These are phyloP conservation scores for Setomelanomma holmii DNA, from an alignment of 2,329 filamentous ascomycete species.

Conservation along the genomic window DNA sequence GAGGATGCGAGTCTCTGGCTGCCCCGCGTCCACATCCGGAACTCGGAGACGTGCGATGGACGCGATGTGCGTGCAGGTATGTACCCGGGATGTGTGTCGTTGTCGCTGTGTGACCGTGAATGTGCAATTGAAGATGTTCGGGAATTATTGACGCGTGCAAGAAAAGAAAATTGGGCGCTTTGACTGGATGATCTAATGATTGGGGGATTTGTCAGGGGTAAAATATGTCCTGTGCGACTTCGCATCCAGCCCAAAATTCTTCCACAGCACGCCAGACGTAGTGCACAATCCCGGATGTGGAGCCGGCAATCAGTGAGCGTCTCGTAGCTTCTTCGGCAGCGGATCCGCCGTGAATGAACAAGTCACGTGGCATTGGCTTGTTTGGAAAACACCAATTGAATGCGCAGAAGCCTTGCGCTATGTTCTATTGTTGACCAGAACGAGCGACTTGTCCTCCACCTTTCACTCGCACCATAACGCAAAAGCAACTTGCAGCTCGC, in stretches of 20 bases:
- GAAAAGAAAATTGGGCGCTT: slow-evolving; percentile 5
- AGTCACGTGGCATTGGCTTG: background rate
- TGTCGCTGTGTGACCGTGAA: background rate
- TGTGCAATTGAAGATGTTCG: slow-evolving; percentile 1
- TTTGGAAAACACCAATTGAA: background rate
- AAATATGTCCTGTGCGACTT: background rate
- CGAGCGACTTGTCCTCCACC: background rate
- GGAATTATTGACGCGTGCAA: slow-evolving; percentile 4
- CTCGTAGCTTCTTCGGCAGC: background rate
- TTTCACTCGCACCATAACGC: background rate
- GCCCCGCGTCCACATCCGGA: slow-evolving; percentile 43
- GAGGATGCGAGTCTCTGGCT: slow-evolving; percentile 14
- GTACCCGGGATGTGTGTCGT: slow-evolving; percentile 8
- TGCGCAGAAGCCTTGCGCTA: background rate
- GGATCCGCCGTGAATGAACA: background rate
- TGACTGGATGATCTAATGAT: slow-evolving; percentile 10
- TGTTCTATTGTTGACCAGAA: too few relatives aligned
- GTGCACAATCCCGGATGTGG: background rate
- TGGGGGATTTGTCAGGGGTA: slow-evolving; percentile 1
- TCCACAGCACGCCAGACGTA: background rate
- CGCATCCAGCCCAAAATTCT: background rate
- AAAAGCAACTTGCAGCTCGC: too few relatives aligned
- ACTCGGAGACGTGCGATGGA: slow-evolving; percentile 27
- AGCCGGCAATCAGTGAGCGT: background rate
- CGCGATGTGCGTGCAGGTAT: slow-evolving; percentile 1